These are phyloP conservation scores for Wickerhamomyces xylosicus DNA, from an alignment of 805 yeast species.

Conservation along the genomic window DNA sequence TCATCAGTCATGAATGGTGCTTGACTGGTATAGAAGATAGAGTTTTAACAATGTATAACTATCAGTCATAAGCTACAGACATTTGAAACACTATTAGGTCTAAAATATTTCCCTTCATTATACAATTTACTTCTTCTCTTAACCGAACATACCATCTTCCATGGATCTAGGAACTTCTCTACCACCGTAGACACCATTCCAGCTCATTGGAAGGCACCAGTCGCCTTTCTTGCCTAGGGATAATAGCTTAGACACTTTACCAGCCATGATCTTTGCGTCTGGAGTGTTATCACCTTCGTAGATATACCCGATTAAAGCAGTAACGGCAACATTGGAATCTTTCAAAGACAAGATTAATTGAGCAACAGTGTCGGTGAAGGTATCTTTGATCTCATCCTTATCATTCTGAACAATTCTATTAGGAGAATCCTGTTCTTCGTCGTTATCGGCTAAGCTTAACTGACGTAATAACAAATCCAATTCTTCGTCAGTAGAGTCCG, in stretches of 20 bases:
- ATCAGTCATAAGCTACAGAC: not conserved
- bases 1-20: conserved; percentile 45
- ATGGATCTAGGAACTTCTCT: conserved; percentile 54
- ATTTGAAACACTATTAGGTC: no score
- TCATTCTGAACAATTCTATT: conserved; percentile 4
- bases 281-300: conserved; percentile 85
- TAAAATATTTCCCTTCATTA: no score
- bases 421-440: conserved; percentile 11
- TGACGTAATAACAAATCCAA: no score
- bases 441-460: conserved; percentile 6
- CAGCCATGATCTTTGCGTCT: conserved; percentile 53
- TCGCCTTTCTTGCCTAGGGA: conserved; percentile 10
- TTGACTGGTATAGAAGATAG: conserved; percentile 56
- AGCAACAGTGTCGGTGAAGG: conserved; percentile 9
- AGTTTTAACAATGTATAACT: conserved; percentile 20
- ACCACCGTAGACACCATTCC: conserved; percentile 81
- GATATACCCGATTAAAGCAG: conserved; percentile 48
- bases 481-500: no score
- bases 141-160: conserved; percentile 72
- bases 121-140: not conserved
- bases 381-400: conserved; percentile 2
- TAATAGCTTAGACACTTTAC: conserved; percentile 22
- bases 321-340: conserved; percentile 14
- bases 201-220: conserved; percentile 59
- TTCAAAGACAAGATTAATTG: conserved; percentile 7